Evolutionary conservation across 2,329 filamentous ascomycete genomes (phyloP).

Genomic region (Fusarium azukiicola): DNA sequence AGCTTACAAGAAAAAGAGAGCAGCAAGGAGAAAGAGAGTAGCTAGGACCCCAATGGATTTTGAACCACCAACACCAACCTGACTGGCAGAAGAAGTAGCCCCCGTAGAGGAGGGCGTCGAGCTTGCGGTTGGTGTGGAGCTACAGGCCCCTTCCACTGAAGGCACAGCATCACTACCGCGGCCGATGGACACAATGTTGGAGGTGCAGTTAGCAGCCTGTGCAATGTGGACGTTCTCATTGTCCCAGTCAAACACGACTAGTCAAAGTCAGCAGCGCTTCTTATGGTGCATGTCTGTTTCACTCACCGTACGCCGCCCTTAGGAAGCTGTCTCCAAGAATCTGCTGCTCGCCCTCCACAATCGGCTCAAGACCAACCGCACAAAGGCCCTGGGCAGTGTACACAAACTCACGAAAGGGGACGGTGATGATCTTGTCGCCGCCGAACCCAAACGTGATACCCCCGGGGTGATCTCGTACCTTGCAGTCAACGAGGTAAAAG

Average conservation of each 20-base stretch:
- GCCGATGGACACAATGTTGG: conserved; percentile 55
- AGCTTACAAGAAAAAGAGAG: no score
- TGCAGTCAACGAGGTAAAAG: conserved; percentile 53
- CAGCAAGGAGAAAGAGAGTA: no score
- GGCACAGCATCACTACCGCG: conserved; percentile 59
- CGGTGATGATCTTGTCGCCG: conserved; percentile 10
- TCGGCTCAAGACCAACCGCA: neutral
- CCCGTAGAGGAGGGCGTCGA: no score
- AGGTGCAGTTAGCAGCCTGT: conserved; percentile 55
- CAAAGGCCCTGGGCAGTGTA: conserved; percentile 14
- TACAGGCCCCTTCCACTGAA: conserved; percentile 40
- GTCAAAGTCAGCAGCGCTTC: neutral
- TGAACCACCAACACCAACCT: no score
- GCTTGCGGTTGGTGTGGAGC: neutral
- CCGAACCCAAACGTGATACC: conserved; percentile 14
- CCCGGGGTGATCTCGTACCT: neutral
- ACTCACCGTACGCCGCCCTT: conserved; percentile 59
- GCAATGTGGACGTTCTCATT: conserved; percentile 57
- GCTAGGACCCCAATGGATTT: no score
- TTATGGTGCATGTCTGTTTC: no score
- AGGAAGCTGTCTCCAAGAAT: conserved; percentile 65
- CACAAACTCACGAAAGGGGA: conserved; percentile 22
- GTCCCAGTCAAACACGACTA: conserved; percentile 58
- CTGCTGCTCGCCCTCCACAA: conserved; percentile 49
- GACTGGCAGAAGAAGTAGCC: neutral